Conservation (phyloP, 2,329 filamentous ascomycete species). For the Phialemoniopsis sp. region DNA sequence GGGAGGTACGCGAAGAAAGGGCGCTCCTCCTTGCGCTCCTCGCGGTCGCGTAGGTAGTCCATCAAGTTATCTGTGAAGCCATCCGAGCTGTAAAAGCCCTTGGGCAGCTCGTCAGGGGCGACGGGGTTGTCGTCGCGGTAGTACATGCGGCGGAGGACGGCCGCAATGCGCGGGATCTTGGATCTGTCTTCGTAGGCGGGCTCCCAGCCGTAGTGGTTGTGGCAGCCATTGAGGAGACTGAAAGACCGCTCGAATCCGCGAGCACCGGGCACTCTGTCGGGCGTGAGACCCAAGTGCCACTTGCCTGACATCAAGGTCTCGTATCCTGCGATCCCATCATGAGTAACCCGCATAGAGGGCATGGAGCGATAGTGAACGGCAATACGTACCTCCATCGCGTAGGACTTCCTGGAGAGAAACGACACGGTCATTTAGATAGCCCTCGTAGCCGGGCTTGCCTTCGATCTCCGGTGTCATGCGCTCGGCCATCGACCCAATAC, state of each 20-base stretch:
- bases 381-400: slow-evolving; percentile 48
- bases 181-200: too few relatives aligned
- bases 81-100: slow-evolving; percentile 49
- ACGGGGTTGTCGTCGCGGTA: too few relatives aligned
- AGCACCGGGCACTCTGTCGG: slow-evolving; percentile 30
- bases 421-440: slow-evolving; percentile 57
- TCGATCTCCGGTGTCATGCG: too few relatives aligned
- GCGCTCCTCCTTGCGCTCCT: not conserved
- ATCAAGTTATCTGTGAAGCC: slow-evolving; percentile 48
- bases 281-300: slow-evolving; percentile 57
- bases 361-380: too few relatives aligned
- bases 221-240: slow-evolving; percentile 56
- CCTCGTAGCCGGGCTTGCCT: slow-evolving; percentile 54
- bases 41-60: slow-evolving; percentile 43
- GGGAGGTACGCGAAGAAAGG: slow-evolving; percentile 57
- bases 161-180: too few relatives aligned
- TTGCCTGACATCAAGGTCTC: slow-evolving; percentile 58
- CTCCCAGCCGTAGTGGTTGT: slow-evolving; percentile 52
- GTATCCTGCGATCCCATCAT: too few relatives aligned
- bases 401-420: slow-evolving; percentile 54
- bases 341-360: too few relatives aligned
- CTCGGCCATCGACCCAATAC: slow-evolving; percentile 33
- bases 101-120: slow-evolving; percentile 39
- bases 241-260: slow-evolving; percentile 57
- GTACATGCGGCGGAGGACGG: too few relatives aligned